Evolutionary conservation across 1,284 basidiomycete genomes (phyloP), one percentile per base, ranked within the genome.

Genomic region (Moniliella sp.): DNA sequence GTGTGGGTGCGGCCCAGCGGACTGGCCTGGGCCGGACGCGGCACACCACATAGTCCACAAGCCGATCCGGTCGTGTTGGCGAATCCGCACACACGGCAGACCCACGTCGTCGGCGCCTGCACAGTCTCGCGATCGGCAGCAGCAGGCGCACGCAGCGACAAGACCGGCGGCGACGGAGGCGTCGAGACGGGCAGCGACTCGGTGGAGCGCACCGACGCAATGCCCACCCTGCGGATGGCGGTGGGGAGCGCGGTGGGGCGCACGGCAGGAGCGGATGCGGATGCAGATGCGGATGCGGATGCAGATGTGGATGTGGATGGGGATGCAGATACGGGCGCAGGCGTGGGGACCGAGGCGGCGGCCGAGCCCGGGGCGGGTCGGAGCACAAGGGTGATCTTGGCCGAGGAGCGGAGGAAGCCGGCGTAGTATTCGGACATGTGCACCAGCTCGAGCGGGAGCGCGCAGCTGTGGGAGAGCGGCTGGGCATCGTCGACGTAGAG

Each of bases 361-460:
- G 34, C 10, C 36, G 13, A 8, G 40, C 34, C 45, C 40, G 41
- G 27, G 43, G 61, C 17, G 10, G 34, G 35, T 18, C 39, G 37
- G n/a, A 50, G 35, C 11, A 36, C 31, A n/a, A 93, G 64, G 0
- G 83, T 86, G 39, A 91, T 70, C 63, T 97, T 97, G 3, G 88
- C 56, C 0, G 77, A 82, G 14, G 79, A 84, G 35, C 73, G 78
- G 65, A 94, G 77, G 39, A 97, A 75, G 2, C 88, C 86, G 2
- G 76, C 74, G 57, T 91, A 94, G 62, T 79, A 72, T 46, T 93
- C 82, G 2, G 82, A 88, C 48, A 77, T 75, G 1, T 66, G 64
- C 32, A 94, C 67, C 38, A 66, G 64, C 0, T 68, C 65, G 5
- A 93, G 69, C 43, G 55, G 45, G 17, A 65, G 46, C 34, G 75